phyloP scores from a whole-genome alignment of 2,329 filamentous ascomycete species.

The Grosmannia serpens region DNA sequence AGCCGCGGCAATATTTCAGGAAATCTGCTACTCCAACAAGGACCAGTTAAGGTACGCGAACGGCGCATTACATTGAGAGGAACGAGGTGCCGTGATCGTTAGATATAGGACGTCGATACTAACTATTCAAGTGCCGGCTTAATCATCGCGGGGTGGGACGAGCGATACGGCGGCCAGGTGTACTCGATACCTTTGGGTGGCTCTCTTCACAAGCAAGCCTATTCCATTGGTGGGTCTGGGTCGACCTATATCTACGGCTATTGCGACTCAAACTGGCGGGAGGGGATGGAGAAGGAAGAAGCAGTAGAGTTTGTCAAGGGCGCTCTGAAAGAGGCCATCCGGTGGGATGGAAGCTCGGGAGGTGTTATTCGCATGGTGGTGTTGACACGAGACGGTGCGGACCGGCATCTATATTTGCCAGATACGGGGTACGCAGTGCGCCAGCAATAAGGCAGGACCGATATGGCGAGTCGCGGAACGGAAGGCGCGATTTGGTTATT shows the following conservation, averaged over 20 bases:
- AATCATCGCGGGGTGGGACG: conserved; percentile 97
- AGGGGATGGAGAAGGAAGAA: conserved; percentile 85
- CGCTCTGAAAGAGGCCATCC: conserved; percentile 86
- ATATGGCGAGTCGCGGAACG: background rate
- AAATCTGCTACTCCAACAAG: conserved; percentile 97
- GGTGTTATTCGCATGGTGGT: conserved; percentile 98
- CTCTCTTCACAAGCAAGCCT: conserved; percentile 93
- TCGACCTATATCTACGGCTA: conserved; percentile 99
- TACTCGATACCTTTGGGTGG: conserved; percentile 95
- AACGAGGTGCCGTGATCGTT: no score
- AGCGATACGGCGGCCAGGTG: conserved; percentile 88
- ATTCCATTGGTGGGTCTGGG: conserved; percentile 90
- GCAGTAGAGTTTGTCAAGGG: conserved; percentile 90
- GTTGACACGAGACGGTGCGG: conserved; percentile 76
- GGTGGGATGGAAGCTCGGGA: conserved; percentile 97
- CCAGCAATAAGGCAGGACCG: conserved; percentile 40
- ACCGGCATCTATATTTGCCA: conserved; percentile 90
- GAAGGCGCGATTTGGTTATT: background rate
- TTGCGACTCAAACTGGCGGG: conserved; percentile 92
- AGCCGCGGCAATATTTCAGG: conserved; percentile 91
- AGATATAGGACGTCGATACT: no score
- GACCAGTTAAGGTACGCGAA: conserved; percentile 66
- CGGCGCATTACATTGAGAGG: no score
- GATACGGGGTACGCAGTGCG: conserved; percentile 74
- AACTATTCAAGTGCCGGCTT: conserved; percentile 62